These are phyloP conservation scores for Hypoxylon lienhwacheense DNA, from an alignment of 495 filamentous ascomycete genomes.

Conservation along the genomic window DNA sequence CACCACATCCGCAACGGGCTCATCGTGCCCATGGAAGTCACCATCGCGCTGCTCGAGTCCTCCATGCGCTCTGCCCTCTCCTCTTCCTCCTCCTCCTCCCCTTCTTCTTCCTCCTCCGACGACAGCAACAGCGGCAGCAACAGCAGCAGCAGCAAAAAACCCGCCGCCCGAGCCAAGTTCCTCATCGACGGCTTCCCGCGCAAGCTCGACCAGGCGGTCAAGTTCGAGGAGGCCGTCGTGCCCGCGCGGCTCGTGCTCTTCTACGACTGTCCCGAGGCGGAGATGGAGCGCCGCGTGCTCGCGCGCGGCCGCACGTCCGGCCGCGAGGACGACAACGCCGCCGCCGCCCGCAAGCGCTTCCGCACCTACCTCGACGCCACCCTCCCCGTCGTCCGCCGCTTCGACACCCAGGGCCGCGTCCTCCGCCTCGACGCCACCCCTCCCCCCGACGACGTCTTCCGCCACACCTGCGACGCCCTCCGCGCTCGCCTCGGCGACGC, in stretches of 20 bases:
- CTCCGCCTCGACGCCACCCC: conserved; percentile 72
- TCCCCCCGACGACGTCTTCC: conserved; percentile 73
- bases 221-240: conserved; percentile 89
- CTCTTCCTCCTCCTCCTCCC: conserved; percentile 27
- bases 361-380: conserved; percentile 89
- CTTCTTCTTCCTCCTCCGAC: not conserved
- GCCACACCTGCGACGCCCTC: conserved; percentile 57
- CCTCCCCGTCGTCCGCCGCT: conserved; percentile 93
- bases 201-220: conserved; percentile 92
- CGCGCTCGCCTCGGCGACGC: conserved; percentile 37
- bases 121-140: not conserved
- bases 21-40: conserved; percentile 98
- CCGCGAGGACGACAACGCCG: conserved; percentile 87
- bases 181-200: conserved; percentile 95
- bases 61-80: conserved; percentile 73
- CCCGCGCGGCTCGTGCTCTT: conserved; percentile 82
- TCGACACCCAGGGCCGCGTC: conserved; percentile 74
- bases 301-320: conserved; percentile 92
- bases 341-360: conserved; percentile 95
- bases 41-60: conserved; percentile 89
- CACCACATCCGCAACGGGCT: conserved; percentile 87
- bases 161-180: conserved; percentile 58
- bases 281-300: conserved; percentile 79
- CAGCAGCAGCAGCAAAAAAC: not conserved
- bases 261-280: conserved; percentile 84